phyloP scores from a whole-genome alignment of 192 early-diverging fungal species.

The Backusella luteola region DNA sequence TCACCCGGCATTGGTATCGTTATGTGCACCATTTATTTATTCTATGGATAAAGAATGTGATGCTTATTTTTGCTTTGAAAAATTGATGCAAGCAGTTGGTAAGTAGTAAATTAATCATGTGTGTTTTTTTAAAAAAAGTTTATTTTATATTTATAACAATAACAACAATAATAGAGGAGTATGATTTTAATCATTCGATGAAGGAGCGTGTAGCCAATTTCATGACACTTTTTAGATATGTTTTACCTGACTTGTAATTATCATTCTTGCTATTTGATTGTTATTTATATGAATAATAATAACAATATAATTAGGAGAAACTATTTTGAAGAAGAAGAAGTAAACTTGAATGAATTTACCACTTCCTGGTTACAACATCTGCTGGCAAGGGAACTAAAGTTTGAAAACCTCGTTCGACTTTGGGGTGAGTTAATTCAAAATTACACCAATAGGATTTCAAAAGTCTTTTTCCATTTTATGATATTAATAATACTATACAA shows the following conservation, averaged over 20 bases:
- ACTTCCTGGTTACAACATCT: conserved; percentile 81
- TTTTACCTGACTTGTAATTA: conserved; percentile 82
- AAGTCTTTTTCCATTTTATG: not conserved
- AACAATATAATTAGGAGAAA: conserved; percentile 46
- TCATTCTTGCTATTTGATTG: conserved; percentile 13
- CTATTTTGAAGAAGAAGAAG: conserved; percentile 95
- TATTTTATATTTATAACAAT: not conserved
- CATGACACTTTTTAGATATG: conserved; percentile 78
- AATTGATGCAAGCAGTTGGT: conserved; percentile 70
- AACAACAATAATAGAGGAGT: conserved; percentile 56
- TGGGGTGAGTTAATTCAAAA: conserved; percentile 53
- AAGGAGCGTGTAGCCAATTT: conserved; percentile 83
- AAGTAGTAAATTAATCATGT: conserved; percentile 21
- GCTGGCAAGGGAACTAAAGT: conserved; percentile 81
- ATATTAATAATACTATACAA: not conserved
- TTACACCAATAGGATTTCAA: not conserved
- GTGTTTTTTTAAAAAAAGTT: too few species aligned
- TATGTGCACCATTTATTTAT: conserved; percentile 84
- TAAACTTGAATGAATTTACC: conserved; percentile 84
- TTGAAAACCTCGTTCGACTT: conserved; percentile 72
- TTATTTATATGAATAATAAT: not conserved
- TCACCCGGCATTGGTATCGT: conserved; percentile 65
- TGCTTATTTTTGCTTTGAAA: conserved; percentile 81
- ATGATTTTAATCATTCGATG: conserved; percentile 59
- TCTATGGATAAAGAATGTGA: conserved; percentile 72